Base-by-base conservation (phyloP, 1,284 basidiomycete genomes). In the Inonotus hispidus region DNA sequence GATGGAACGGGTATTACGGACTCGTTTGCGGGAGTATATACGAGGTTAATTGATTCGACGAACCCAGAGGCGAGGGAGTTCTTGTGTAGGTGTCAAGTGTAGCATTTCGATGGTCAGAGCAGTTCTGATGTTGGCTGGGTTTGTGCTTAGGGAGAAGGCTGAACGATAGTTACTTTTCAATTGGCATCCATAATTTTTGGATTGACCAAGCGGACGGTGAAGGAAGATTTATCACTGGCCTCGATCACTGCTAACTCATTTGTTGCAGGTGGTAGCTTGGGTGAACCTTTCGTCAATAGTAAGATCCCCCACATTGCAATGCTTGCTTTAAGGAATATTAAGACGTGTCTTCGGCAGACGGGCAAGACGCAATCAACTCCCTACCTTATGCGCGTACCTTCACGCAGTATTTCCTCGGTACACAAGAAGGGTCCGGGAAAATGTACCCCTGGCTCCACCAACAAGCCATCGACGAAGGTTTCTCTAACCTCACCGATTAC, bases 401-500 rank as follows among this genome's bases (percentile, higher is more conserved):
- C 59, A 67, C 73, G 0, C 73, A 76, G 56, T 77, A 76, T 65
- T 75, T 74, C 63, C 70, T 73, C 56, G 75, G 75, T 1, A 73
- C 75, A 0, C 75, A 77, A 64, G 74, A 75, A 61, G 71, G 67
- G 23, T 64, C 70, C 4, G 75, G 75, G 2, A 77, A 77, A 62
- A 73, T 75, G 69, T 77, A 76, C 59, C 75, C 75, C 0, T 77
- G 74, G 74, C 64, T 75, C 13, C 75, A 77, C 58, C 73, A 77
- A 64, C 73, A 66, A 52, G 74, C 73, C 32, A 68, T 68, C 49
- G 63, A 68, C 35, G 67, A 68, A 57, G 66, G 66, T n/a, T 64
- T 66, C 38, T 67, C 68, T 29, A 75, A 75, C 64, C 69, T 75
- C 29, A 75, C 73, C 4, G 63, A 32, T 13, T 43, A 59, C 19